Evolutionary conservation across 192 early-diverging fungal species (phyloP).

Genomic region (Kappamyces sp.): DNA sequence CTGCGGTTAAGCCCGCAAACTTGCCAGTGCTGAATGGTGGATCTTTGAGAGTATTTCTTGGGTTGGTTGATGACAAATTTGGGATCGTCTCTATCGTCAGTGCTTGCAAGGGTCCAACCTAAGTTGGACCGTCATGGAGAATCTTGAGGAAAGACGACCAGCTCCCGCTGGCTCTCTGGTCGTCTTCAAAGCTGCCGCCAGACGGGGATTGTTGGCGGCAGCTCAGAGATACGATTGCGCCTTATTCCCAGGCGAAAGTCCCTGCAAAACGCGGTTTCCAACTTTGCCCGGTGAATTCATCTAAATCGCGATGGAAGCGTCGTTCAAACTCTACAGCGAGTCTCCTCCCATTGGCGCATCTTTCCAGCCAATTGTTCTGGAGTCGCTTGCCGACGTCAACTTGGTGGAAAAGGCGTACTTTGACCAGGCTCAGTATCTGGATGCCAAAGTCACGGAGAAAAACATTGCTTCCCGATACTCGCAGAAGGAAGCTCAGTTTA

Average conservation of each 20-base stretch:
- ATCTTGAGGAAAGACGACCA: not conserved
- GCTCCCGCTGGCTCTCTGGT: not conserved
- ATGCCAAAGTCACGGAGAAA: constrained; percentile 11
- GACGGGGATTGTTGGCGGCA: too few species aligned
- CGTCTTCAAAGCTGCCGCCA: too few species aligned
- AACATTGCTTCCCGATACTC: constrained; percentile 18
- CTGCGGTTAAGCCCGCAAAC: constrained; percentile 34
- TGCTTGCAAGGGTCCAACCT: not conserved
- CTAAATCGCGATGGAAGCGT: too few species aligned
- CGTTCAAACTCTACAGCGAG: not conserved
- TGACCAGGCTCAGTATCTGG: constrained; percentile 18
- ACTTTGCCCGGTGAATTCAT: too few species aligned
- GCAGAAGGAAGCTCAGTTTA: constrained; percentile 26
- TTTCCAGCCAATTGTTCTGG: constrained; percentile 1
- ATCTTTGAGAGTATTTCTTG: constrained; percentile 64
- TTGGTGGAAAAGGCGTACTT: constrained; percentile 24
- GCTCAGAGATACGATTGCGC: too few species aligned
- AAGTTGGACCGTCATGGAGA: constrained; percentile 1
- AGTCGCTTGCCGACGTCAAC: constrained; percentile 23
- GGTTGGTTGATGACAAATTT: constrained; percentile 68
- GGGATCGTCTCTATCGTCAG: constrained; percentile 46
- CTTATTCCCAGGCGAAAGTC: too few species aligned
- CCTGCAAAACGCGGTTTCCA: too few species aligned
- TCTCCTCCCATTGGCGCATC: constrained; percentile 8
- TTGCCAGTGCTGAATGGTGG: constrained; percentile 92